These are phyloP conservation scores for Leishmania gerbilli DNA, from an alignment of 208 protist species.

Conservation along the genomic window DNA sequence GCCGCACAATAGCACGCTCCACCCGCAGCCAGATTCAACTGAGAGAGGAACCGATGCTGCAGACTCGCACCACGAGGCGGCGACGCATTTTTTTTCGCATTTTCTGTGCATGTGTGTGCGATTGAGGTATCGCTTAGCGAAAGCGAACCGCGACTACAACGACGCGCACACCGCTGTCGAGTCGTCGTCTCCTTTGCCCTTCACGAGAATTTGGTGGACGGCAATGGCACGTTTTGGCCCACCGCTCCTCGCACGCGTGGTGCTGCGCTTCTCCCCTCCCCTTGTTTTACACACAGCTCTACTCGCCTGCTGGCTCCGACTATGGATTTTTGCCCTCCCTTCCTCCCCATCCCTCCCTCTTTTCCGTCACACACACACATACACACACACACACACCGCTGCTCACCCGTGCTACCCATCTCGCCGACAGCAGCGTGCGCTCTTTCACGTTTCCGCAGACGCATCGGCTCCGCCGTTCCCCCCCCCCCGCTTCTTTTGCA, in stretches of 20 bases:
- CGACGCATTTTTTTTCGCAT: not conserved
- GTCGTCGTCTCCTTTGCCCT: not conserved
- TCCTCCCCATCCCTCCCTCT: not conserved
- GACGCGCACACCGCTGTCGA: not conserved
- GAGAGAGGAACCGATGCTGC: not conserved
- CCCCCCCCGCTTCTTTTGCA: not conserved
- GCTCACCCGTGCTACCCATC: not conserved
- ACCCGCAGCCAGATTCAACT: not conserved
- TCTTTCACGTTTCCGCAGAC: constrained; percentile 26
- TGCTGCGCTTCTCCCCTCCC: not conserved
- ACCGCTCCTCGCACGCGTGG: not conserved
- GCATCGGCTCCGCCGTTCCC: constrained; percentile 1
- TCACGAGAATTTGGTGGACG: not conserved
- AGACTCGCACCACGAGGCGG: not conserved
- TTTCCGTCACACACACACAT: not conserved
- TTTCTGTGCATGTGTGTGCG: not conserved
- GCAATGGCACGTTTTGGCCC: not conserved
- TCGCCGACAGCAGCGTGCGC: constrained; percentile 28
- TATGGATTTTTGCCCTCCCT: not conserved
- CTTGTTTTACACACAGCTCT: not conserved
- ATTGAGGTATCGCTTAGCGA: not conserved
- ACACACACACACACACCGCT: not conserved
- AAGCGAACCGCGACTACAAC: not conserved
- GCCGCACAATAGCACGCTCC: not conserved
- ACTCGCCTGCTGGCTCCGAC: not conserved